Base-by-base conservation (phyloP, 2,329 filamentous ascomycete genomes). In the Colletotrichum magnum region DNA sequence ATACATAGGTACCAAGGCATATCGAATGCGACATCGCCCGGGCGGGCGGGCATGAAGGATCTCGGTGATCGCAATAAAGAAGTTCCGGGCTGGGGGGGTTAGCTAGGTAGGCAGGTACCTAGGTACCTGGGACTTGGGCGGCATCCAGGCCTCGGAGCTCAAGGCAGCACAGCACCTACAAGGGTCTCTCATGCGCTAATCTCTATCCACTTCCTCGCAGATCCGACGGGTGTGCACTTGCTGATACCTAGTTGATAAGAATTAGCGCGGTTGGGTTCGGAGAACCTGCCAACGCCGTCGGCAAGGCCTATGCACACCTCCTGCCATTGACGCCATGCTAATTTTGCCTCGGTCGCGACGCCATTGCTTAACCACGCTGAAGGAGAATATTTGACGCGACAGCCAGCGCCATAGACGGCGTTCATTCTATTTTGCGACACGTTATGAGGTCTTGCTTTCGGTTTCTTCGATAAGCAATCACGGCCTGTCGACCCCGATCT, bases 281-380 rank as follows among this genome's bases (percentile, higher is more conserved):
- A 26, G 59, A 39, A 45, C 39, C 59, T 52, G 41, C 36, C 28
- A 47, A 52, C 48, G 47, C 58, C 39, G 43, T 59, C 50, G 36
- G 54, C 28, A 53, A 58, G 13, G 41, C 51, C 15, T 57, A 57
- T 69, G 62, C 67, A 69, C 66, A 50, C 45, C 62, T 66, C 26
- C 28, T 43, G 24, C 62, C 61, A 28, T 64, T 67, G 63, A 69
- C 63, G 67, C 67, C 62, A 69, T 67, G 54, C 63, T 43, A 51
- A 61, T 57, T 54, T 53, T 62, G 67, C 43, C 51, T 47, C 57
- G 67, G 67, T 69, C 63, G 57, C 51, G 50, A 61, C 67, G 51
- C 58, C 28, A n/a, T 21, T 61, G 39, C 56, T 43, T 36, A 48
- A 28, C 67, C 32, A 52, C 36, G 45, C 39, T 18, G 45, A 36